These are phyloP conservation scores for Agapanthus africanus DNA, from an alignment of 106 monocot species.

Conservation along the genomic window DNA sequence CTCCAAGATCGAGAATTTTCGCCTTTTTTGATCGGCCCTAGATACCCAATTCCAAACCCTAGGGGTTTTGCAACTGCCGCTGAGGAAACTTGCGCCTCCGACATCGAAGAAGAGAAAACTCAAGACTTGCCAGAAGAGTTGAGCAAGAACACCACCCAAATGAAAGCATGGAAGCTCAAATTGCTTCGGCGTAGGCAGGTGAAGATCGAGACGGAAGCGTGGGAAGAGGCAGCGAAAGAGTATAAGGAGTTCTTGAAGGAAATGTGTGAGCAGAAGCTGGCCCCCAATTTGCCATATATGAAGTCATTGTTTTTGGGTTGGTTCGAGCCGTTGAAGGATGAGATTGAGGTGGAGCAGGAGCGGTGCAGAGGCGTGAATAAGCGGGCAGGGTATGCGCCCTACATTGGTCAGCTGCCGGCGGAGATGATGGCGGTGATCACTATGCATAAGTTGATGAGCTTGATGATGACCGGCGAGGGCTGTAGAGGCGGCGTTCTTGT, in stretches of 20 bases:
- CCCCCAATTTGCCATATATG: conserved; percentile 83
- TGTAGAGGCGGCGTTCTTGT: conserved; percentile 50
- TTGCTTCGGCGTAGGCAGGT: conserved; percentile 66
- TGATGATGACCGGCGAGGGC: conserved; percentile 67
- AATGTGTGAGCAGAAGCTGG: conserved; percentile 88
- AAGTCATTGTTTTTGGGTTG: conserved; percentile 88
- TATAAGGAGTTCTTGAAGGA: conserved; percentile 74
- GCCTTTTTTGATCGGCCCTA: neutral
- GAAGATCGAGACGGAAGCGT: conserved; percentile 85
- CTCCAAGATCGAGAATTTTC: neutral
- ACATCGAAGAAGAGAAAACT: neutral
- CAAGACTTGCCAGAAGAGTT: neutral
- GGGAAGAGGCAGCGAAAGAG: conserved; percentile 89
- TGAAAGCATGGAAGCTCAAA: too few relatives aligned
- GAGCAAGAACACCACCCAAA: too few relatives aligned
- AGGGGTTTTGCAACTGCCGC: neutral
- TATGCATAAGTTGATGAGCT: conserved; percentile 93
- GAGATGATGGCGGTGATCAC: conserved; percentile 99
- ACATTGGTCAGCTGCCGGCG: conserved; percentile 55
- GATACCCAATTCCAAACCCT: neutral
- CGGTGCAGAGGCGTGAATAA: conserved; percentile 22
- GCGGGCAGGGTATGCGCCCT: conserved; percentile 17
- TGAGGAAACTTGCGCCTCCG: neutral
- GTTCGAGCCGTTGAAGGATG: conserved; percentile 82
- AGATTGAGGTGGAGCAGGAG: conserved; percentile 56